Conservation (phyloP, 805 yeast species). For the Phaffomyces antillensis region DNA sequence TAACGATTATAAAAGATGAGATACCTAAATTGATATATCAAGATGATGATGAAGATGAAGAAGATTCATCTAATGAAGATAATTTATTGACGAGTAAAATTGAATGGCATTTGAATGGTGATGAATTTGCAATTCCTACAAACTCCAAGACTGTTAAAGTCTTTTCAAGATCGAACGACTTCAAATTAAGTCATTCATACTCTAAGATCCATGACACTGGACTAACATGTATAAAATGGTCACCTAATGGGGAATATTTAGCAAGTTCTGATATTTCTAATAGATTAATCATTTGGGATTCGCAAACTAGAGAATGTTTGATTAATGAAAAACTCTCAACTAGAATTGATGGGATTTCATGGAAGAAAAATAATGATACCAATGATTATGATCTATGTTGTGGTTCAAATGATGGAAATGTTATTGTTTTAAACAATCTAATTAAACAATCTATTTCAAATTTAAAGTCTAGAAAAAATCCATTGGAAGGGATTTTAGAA, state of each 20-base stretch:
- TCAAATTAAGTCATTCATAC: slow-evolving; percentile 11
- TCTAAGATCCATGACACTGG: slow-evolving; percentile 22
- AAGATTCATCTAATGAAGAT: slow-evolving; percentile 26
- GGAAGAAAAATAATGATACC: slow-evolving; percentile 24
- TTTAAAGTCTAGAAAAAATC: not conserved
- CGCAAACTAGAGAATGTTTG: slow-evolving; percentile 28
- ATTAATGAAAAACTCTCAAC: slow-evolving; percentile 25
- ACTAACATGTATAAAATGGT: slow-evolving; percentile 39
- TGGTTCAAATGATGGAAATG: slow-evolving; percentile 36
- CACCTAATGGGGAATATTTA: slow-evolving; percentile 52
- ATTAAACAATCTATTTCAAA: slow-evolving; percentile 15
- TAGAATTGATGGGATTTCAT: slow-evolving; percentile 26
- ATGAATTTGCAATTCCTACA: slow-evolving; percentile 61
- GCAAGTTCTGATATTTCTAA: slow-evolving; percentile 54
- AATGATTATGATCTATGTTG: slow-evolving; percentile 21
- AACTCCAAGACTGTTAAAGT: slow-evolving; percentile 39
- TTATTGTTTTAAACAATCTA: slow-evolving; percentile 24
- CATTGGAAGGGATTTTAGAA: slow-evolving; percentile 15
- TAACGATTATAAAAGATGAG: slow-evolving; percentile 36
- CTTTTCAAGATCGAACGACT: slow-evolving; percentile 21
- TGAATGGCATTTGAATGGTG: slow-evolving; percentile 69
- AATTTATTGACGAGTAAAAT: slow-evolving; percentile 45
- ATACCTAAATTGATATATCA: slow-evolving; percentile 33
- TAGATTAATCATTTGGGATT: slow-evolving; percentile 50
- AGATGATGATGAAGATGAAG: slow-evolving; percentile 31